phyloP scores from a whole-genome alignment of 495 filamentous ascomycete genomes.

The Penicillium canariense region DNA sequence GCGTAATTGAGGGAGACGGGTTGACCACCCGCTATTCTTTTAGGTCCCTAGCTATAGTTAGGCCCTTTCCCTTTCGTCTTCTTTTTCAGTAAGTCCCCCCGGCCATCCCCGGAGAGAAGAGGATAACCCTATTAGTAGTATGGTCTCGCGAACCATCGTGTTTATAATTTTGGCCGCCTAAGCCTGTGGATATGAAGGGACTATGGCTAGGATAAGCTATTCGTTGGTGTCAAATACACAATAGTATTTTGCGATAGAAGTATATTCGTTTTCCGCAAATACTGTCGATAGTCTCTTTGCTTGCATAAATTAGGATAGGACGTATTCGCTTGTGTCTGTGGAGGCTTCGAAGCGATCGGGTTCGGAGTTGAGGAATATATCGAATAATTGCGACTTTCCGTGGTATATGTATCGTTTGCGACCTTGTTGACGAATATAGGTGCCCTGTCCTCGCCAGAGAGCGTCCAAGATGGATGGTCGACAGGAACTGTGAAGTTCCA shows the following conservation, averaged over 20 bases:
- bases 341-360: not conserved
- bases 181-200: not conserved
- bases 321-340: not conserved
- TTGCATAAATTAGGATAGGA: conserved; percentile 7
- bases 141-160: not conserved
- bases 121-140: not conserved
- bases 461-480: not conserved
- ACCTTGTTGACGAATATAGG: not conserved
- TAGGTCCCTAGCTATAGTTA: not conserved
- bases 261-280: not conserved
- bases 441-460: not conserved
- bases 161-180: not conserved
- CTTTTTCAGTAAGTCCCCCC: not conserved
- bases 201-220: conserved; percentile 4
- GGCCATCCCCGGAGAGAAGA: not conserved
- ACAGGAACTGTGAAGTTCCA: not conserved
- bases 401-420: conserved; percentile 4
- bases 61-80: not conserved
- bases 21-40: not conserved
- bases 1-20: not conserved
- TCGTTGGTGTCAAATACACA: conserved; percentile 5
- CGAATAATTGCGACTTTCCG: not conserved
- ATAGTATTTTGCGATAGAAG: not conserved
- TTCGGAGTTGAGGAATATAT: not conserved
- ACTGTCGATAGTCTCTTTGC: conserved; percentile 4